Base-by-base conservation (phyloP, 495 filamentous ascomycete genomes). In the Penicillium macrosclerotiorum region DNA sequence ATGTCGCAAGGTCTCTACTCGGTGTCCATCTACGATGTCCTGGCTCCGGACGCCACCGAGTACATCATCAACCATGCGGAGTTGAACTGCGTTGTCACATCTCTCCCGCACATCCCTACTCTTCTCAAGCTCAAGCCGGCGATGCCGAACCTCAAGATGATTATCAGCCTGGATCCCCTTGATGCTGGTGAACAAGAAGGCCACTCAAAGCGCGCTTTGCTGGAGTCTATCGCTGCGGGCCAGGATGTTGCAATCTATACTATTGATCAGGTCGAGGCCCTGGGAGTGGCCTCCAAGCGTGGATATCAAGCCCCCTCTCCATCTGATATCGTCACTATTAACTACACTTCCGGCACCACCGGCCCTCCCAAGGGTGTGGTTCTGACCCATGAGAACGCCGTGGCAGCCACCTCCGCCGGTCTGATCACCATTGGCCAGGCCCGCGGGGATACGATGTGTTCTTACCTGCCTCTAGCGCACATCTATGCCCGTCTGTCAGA, bases 271-370 rank as follows among this genome's bases (percentile, higher is more conserved):
- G 81, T 87, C 3, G 94, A 98, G 68, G 77, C 81, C 33, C 51
- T 96, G 9, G 93, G 94, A 13, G 80, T 74, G 29, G 66, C 78
- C 16, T 79, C 81, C 5, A 83, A 83, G 22, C 76, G 80, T 24
- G 78, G 84, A 32, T 83, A 82, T 38, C 71, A 73, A 32, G 79
- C 85, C 23, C 92, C 93, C 7, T 68, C 67, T 23, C 80, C 86
- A 1, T 77, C 85, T 2, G 90, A 96, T 59, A 76, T 86, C 56
- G 76, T 95, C 44, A 97, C 93, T 24, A 90, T 98, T 69, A 98
- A 97, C 72, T 98, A 98, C 71, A 98, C 93, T 8, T 95, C 89
- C 9, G 93, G 93, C 13, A 98, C 93, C 8, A 98, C 93, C 0
- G 94, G 93, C 5, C 79, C 87, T 50, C 93, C 93, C 4, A 98